Conservation (phyloP, 2,329 filamentous ascomycete genomes). For the Fusarium sp. region DNA sequence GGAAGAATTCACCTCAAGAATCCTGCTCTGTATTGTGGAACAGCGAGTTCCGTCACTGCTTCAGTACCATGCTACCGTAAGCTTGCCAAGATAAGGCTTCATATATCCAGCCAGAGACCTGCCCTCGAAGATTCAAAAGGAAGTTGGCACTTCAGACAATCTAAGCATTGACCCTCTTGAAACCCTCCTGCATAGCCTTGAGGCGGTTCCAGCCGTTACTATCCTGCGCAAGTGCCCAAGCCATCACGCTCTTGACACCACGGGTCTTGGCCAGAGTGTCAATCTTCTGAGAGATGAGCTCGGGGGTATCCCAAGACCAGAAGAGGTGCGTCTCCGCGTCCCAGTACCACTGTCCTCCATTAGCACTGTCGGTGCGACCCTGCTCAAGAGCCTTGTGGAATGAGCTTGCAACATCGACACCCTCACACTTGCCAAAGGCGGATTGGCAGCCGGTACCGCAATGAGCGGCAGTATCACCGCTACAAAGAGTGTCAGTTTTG, state of each 20-base stretch:
- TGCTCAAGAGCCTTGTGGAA: slow-evolving; percentile 61
- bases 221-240: slow-evolving; percentile 69
- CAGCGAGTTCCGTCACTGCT: too few species aligned
- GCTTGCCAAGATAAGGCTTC: too few species aligned
- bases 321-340: slow-evolving; percentile 62
- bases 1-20: too few species aligned
- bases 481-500: background rate
- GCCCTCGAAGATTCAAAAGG: too few species aligned
- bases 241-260: slow-evolving; percentile 66
- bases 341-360: slow-evolving; percentile 70
- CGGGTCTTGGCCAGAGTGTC: slow-evolving; percentile 58
- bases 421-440: slow-evolving; percentile 39
- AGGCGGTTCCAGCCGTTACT: slow-evolving; percentile 60
- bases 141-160: too few species aligned
- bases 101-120: too few species aligned
- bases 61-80: too few species aligned
- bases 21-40: too few species aligned
- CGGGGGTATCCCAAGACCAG: slow-evolving; percentile 70
- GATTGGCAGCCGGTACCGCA: slow-evolving; percentile 44
- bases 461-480: slow-evolving; percentile 40
- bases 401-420: slow-evolving; percentile 34
- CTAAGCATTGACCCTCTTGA: slow-evolving; percentile 17
- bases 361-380: slow-evolving; percentile 60
- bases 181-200: slow-evolving; percentile 56
- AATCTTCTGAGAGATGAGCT: slow-evolving; percentile 65